Conservation (phyloP, 495 filamentous ascomycete genomes). For the Jackrogersella minutella region DNA sequence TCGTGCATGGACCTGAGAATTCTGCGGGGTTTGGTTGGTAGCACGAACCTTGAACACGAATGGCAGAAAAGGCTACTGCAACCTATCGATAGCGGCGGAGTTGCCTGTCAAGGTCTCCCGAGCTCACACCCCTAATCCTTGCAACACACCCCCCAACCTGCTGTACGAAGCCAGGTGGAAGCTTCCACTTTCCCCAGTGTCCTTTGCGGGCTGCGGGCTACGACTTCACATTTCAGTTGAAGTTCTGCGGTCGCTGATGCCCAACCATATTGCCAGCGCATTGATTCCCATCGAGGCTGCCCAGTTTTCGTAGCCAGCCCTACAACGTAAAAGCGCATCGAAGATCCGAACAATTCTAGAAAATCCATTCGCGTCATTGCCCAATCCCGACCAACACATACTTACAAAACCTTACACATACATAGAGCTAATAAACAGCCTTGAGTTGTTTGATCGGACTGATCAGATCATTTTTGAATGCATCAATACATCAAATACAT, state of each 20-base stretch:
- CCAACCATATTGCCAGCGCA: constrained; percentile 50
- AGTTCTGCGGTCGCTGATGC: constrained; percentile 39
- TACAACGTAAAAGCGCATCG: constrained; percentile 39
- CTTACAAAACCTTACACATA: constrained; percentile 3
- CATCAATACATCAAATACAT: neutral
- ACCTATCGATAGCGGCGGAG: constrained; percentile 54
- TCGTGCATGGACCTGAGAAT: too few species aligned
- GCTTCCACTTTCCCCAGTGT: constrained; percentile 9
- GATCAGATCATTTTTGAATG: neutral
- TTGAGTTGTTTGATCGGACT: constrained; percentile 13
- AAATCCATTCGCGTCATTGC: constrained; percentile 39
- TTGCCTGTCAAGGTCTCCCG: constrained; percentile 19
- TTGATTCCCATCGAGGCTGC: constrained; percentile 38
- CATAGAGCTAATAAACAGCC: constrained; percentile 7
- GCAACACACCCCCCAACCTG: constrained; percentile 21
- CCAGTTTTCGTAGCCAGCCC: constrained; percentile 38
- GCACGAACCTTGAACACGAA: too few species aligned
- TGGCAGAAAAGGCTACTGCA: constrained; percentile 59
- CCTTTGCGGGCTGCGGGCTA: neutral
- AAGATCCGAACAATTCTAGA: constrained; percentile 40
- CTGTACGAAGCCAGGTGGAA: constrained; percentile 1
- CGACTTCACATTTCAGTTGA: neutral
- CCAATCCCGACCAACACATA: constrained; percentile 40
- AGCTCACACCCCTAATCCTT: constrained; percentile 15
- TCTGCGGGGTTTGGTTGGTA: constrained; percentile 16